Conservation (phyloP, 1,284 basidiomycete genomes). For the Irpex sp. region DNA sequence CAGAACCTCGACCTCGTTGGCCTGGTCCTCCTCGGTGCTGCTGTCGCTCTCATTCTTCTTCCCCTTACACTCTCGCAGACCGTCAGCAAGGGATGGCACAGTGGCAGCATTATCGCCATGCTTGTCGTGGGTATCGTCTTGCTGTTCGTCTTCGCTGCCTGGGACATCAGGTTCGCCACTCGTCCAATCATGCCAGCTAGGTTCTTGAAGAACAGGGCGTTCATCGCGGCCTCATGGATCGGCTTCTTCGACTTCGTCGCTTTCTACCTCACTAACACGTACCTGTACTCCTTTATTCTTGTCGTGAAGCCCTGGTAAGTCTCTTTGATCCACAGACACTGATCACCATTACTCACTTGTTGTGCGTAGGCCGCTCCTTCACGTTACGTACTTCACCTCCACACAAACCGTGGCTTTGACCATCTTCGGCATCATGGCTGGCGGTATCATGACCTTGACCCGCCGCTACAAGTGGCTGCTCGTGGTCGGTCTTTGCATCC, state of each 20-base stretch:
- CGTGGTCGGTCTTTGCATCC: conserved; percentile 60
- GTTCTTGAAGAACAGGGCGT: conserved; percentile 52
- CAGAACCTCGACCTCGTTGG: conserved; percentile 59
- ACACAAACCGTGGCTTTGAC: conserved; percentile 59
- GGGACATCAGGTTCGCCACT: conserved; percentile 44
- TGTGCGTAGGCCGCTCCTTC: conserved; percentile 37
- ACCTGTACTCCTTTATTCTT: conserved; percentile 56
- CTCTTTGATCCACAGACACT: neutral
- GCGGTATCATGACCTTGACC: conserved; percentile 47
- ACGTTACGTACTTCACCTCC: conserved; percentile 50
- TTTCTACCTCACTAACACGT: conserved; percentile 56
- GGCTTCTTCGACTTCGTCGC: conserved; percentile 70
- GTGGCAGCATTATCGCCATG: conserved; percentile 51
- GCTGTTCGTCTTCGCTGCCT: conserved; percentile 39
- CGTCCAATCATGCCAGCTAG: conserved; percentile 49
- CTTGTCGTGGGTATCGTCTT: conserved; percentile 43
- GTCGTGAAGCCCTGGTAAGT: conserved; percentile 54
- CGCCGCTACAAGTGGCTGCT: conserved; percentile 61
- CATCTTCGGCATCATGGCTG: conserved; percentile 59
- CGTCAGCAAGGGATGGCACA: conserved; percentile 31
- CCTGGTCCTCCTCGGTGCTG: conserved; percentile 48
- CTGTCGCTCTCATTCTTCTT: conserved; percentile 50
- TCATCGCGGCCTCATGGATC: conserved; percentile 57
- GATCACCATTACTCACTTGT: too few relatives aligned
- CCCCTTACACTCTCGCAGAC: conserved; percentile 47